A percentile compares a stretch with the other conserved stretches of the same genome.
Evolutionary conservation across 2,329 filamentous ascomycete genomes (phyloP).

Genomic region (Sporothrix dimorphospora): DNA sequence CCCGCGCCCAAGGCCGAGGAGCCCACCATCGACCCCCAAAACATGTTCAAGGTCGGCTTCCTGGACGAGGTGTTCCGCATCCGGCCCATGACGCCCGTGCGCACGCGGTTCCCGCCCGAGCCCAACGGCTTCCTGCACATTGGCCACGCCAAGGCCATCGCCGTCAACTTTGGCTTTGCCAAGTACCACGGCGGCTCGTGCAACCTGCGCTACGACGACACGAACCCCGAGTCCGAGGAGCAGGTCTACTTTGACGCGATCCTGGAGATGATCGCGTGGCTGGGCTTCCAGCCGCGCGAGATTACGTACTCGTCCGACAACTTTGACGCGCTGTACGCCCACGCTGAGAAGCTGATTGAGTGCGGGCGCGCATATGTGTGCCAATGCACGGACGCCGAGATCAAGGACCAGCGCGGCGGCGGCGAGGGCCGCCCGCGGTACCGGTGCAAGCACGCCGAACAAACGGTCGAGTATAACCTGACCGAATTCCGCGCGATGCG

Average conservation of each 20-base stretch:
- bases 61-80: slow-evolving; percentile 72
- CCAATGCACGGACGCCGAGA: slow-evolving; percentile 79
- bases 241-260: slow-evolving; percentile 90
- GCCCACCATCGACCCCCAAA: slow-evolving; percentile 58
- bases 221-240: slow-evolving; percentile 91
- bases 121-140: slow-evolving; percentile 95
- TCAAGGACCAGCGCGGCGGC: slow-evolving; percentile 85
- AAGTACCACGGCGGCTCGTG: slow-evolving; percentile 70
- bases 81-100: slow-evolving; percentile 62
- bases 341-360: slow-evolving; percentile 81
- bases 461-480: slow-evolving; percentile 72
- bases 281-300: slow-evolving; percentile 75
- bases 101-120: slow-evolving; percentile 80
- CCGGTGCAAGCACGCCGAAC: slow-evolving; percentile 78
- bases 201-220: slow-evolving; percentile 67
- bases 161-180: slow-evolving; percentile 95
- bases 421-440: slow-evolving; percentile 69
- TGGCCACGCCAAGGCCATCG: slow-evolving; percentile 93
- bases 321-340: slow-evolving; percentile 83
- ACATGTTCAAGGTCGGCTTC: slow-evolving; percentile 82
- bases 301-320: slow-evolving; percentile 91
- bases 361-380: slow-evolving; percentile 80
- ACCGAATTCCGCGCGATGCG: slow-evolving; percentile 86
- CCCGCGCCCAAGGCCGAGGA: slow-evolving; percentile 49
- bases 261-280: slow-evolving; percentile 82